These are phyloP conservation scores for Lachnellula cervina DNA, from an alignment of 2,329 filamentous ascomycete genomes.

Conservation along the genomic window DNA sequence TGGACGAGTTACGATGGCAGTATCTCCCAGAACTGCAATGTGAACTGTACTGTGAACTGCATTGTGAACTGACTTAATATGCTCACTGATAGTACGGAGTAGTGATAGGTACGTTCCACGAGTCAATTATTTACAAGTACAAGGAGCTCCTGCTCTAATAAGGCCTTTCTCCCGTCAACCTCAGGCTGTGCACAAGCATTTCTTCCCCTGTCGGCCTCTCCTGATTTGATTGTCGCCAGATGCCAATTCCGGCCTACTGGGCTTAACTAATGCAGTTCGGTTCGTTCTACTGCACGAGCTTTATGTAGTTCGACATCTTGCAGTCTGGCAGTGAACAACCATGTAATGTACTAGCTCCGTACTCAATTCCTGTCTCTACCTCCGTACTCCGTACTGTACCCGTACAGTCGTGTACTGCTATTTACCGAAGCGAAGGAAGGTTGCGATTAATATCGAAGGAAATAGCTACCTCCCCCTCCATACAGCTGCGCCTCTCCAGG, in stretches of 20 bases:
- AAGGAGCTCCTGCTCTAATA: no score
- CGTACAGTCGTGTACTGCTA: neutral
- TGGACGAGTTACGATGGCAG: neutral
- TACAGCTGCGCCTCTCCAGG: neutral
- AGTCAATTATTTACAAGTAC: no score
- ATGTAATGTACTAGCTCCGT: no score
- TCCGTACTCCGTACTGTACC: neutral
- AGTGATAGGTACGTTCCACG: no score
- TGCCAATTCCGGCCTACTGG: neutral
- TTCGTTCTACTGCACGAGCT: neutral
- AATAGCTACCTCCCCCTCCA: neutral
- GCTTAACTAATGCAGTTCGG: neutral
- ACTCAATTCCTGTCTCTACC: neutral
- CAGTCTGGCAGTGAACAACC: no score
- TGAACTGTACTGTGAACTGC: no score
- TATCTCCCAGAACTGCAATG: no score
- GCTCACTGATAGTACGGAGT: no score
- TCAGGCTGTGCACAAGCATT: no score
- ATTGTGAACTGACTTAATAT: no score
- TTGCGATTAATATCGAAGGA: neutral
- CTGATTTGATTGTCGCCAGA: neutral
- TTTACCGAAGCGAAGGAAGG: neutral
- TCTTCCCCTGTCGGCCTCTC: no score
- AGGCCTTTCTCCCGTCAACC: no score
- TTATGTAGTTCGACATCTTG: neutral